Evolutionary conservation across 1,284 basidiomycete genomes (phyloP).

Genomic region (Irpex sp.): DNA sequence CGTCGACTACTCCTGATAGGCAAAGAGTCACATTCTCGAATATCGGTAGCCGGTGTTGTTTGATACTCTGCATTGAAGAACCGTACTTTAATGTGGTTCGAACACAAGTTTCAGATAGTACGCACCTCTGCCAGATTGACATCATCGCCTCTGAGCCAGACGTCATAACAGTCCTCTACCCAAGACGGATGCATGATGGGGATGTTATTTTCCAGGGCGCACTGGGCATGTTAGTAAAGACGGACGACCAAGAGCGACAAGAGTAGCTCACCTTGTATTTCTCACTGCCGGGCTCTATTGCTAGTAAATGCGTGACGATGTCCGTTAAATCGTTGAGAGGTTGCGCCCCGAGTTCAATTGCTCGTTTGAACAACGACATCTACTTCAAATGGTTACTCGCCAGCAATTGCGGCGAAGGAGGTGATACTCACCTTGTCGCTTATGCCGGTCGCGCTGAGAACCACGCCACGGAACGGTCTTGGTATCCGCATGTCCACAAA

Average conservation of each 20-base stretch:
- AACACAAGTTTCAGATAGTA: background rate
- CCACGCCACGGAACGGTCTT: constrained; percentile 59
- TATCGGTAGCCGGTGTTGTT: constrained; percentile 55
- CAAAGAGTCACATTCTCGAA: constrained; percentile 64
- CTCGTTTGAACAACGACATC: constrained; percentile 69
- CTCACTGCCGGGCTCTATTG: constrained; percentile 63
- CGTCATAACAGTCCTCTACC: constrained; percentile 62
- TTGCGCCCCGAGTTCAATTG: constrained; percentile 70
- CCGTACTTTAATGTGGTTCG: background rate
- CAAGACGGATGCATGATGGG: constrained; percentile 72
- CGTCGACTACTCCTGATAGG: constrained; percentile 63
- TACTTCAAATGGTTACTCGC: constrained; percentile 22
- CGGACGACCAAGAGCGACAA: background rate
- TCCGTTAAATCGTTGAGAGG: constrained; percentile 70
- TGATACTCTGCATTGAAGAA: constrained; percentile 40
- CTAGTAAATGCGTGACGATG: constrained; percentile 77
- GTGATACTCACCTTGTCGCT: constrained; percentile 54
- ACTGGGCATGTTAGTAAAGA: constrained; percentile 38
- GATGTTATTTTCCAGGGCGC: constrained; percentile 69
- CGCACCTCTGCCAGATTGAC: constrained; percentile 53
- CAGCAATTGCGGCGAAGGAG: background rate
- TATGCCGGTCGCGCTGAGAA: constrained; percentile 72
- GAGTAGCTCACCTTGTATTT: constrained; percentile 57
- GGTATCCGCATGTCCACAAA: constrained; percentile 50
- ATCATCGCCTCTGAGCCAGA: constrained; percentile 77